Conservation (phyloP, 73 alveolate species). For the Paramecium biaurelia region DNA sequence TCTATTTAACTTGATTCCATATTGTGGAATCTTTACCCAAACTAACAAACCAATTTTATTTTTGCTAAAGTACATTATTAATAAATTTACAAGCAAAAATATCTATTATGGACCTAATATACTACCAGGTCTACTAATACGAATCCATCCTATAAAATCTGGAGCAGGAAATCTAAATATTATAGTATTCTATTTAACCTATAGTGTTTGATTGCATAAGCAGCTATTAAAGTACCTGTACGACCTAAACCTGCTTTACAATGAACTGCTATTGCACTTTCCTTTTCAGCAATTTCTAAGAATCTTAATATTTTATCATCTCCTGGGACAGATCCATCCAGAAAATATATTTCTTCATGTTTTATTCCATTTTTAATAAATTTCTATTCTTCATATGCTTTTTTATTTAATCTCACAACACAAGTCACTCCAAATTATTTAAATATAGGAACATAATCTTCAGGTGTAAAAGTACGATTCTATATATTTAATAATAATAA, state of each 20-base stretch:
- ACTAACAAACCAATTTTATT: conserved; percentile 11
- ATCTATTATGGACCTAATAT: conserved; percentile 86
- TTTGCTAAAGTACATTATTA: neutral
- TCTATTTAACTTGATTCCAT: neutral
- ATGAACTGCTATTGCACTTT: conserved; percentile 92
- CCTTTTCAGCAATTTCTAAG: conserved; percentile 82
- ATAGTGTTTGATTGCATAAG: conserved; percentile 84
- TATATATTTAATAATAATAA: neutral
- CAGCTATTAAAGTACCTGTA: conserved; percentile 93
- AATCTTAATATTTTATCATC: conserved; percentile 80
- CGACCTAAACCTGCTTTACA: conserved; percentile 98
- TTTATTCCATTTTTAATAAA: conserved; percentile 76
- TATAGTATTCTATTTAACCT: neutral
- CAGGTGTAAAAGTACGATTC: conserved; percentile 82
- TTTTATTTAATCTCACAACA: conserved; percentile 87
- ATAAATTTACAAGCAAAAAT: conserved; percentile 63
- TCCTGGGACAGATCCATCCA: conserved; percentile 95
- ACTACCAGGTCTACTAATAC: conserved; percentile 89
- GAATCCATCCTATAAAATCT: conserved; percentile 80
- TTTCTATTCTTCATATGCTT: conserved; percentile 75
- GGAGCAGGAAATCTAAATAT: conserved; percentile 78
- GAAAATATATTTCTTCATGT: conserved; percentile 87
- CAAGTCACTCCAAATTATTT: conserved; percentile 80
- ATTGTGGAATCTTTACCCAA: conserved; percentile 8
- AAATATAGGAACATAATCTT: conserved; percentile 90